These are phyloP conservation scores for Aspergillus puulaauensis DNA, from an alignment of 2,329 filamentous ascomycete species.

Conservation along the genomic window DNA sequence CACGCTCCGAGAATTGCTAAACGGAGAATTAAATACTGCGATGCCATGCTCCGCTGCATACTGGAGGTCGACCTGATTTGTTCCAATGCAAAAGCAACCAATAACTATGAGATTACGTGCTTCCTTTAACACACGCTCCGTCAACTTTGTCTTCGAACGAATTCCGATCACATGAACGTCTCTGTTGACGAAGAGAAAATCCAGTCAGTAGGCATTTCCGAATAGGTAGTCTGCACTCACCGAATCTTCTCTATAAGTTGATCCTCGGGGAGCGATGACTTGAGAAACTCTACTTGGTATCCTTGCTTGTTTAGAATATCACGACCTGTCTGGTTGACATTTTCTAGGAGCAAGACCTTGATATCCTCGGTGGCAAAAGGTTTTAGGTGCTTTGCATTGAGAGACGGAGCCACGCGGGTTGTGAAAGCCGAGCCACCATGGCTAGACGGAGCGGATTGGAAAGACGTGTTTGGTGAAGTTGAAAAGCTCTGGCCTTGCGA, in stretches of 20 bases:
- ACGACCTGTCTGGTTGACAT: conserved; percentile 87
- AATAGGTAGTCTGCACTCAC: conserved; percentile 49
- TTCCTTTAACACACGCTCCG: conserved; percentile 76
- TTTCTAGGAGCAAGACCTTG: conserved; percentile 93
- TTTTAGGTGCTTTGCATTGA: conserved; percentile 73
- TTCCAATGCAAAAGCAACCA: conserved; percentile 98
- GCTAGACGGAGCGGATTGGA: conserved; percentile 71
- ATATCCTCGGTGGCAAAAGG: conserved; percentile 95
- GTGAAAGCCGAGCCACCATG: conserved; percentile 51
- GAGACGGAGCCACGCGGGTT: conserved; percentile 43
- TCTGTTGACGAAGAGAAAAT: conserved; percentile 45
- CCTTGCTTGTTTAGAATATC: conserved; percentile 81
- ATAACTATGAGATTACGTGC: conserved; percentile 94
- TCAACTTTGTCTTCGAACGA: conserved; percentile 95
- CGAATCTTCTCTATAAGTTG: conserved; percentile 95
- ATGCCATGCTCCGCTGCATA: conserved; percentile 61
- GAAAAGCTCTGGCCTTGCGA: conserved; percentile 68
- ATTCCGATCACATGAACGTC: conserved; percentile 98
- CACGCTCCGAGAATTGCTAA: conserved; percentile 95
- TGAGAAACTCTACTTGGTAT: conserved; percentile 92
- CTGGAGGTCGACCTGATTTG: conserved; percentile 57
- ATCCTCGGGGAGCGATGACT: conserved; percentile 85
- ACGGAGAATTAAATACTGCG: conserved; percentile 98
- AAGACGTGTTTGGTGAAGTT: conserved; percentile 71
- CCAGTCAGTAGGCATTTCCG: conserved; percentile 12